Evolutionary conservation across 1,284 basidiomycete species (phyloP).

Genomic region (Takashimella tepidaria): DNA sequence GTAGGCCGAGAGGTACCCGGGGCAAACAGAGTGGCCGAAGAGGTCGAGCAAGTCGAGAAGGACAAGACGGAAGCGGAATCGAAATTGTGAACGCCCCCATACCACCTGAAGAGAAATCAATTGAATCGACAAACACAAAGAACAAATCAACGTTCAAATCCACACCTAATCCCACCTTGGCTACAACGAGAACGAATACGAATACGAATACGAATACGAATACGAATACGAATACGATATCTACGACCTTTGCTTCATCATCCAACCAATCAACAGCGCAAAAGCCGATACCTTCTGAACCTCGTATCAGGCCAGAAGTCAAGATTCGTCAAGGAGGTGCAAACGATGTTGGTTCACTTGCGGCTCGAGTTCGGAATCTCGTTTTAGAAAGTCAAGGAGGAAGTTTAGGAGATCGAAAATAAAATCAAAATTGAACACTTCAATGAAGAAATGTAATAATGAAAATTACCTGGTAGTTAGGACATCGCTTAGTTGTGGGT

Average conservation of each 20-base stretch:
- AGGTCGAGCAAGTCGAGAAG: neutral
- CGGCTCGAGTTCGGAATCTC: conserved; percentile 27
- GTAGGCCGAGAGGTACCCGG: neutral
- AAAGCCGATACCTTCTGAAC: conserved; percentile 5
- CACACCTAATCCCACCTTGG: neutral
- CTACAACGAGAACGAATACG: neutral
- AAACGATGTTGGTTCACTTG: conserved; percentile 23
- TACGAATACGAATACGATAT: too few species aligned
- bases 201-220: neutral
- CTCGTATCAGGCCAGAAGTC: conserved; percentile 30
- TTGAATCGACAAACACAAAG: neutral
- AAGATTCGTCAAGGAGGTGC: conserved; percentile 27
- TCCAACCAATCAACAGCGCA: neutral
- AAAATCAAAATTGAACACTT: too few species aligned
- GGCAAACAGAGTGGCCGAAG: conserved; percentile 4
- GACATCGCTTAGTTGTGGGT: too few species aligned
- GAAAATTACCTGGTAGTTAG: too few species aligned
- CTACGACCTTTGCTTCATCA: too few species aligned
- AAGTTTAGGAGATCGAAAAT: too few species aligned
- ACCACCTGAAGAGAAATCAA: neutral
- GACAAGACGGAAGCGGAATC: too few species aligned
- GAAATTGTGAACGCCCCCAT: too few species aligned
- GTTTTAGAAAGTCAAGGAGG: conserved; percentile 25
- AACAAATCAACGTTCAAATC: neutral
- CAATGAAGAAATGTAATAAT: too few species aligned